Evolutionary conservation across 2,329 filamentous ascomycete species (phyloP).

Genomic region (Hypomyces rosellus): DNA sequence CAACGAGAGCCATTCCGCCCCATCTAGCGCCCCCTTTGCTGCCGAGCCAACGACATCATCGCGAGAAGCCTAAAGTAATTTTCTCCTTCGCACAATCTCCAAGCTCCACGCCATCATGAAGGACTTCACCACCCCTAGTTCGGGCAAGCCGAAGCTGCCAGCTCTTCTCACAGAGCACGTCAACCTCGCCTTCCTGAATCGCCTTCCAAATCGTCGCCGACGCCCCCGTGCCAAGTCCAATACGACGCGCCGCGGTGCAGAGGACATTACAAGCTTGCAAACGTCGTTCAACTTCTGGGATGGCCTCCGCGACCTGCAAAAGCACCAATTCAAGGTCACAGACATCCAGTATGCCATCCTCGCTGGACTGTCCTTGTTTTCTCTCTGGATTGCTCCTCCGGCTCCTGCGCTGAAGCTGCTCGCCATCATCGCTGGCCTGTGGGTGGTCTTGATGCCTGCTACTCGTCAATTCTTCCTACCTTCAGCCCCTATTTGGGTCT

Average conservation of each 20-base stretch:
- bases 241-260: slow-evolving; percentile 24
- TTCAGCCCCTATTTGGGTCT: slow-evolving; percentile 76
- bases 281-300: slow-evolving; percentile 77
- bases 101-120: slow-evolving; percentile 26
- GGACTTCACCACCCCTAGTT: slow-evolving; percentile 30
- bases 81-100: not conserved
- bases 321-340: slow-evolving; percentile 73
- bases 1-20: slow-evolving; percentile 13
- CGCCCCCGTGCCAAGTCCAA: slow-evolving; percentile 33
- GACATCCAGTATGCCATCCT: slow-evolving; percentile 81
- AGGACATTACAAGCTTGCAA: slow-evolving; percentile 69
- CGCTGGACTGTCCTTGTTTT: slow-evolving; percentile 71
- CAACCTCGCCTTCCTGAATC: slow-evolving; percentile 37
- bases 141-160: slow-evolving; percentile 36
- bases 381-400: slow-evolving; percentile 73
- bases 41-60: slow-evolving; percentile 11
- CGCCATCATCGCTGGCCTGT: slow-evolving; percentile 58
- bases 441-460: slow-evolving; percentile 71
- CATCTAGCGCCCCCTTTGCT: not conserved
- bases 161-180: slow-evolving; percentile 35
- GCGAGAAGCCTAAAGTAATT: not conserved
- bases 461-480: slow-evolving; percentile 90
- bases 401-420: slow-evolving; percentile 73
- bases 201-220: slow-evolving; percentile 34
- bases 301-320: slow-evolving; percentile 67